phyloP scores from a whole-genome alignment of 1,284 basidiomycete species.

The Ustilago curta region DNA sequence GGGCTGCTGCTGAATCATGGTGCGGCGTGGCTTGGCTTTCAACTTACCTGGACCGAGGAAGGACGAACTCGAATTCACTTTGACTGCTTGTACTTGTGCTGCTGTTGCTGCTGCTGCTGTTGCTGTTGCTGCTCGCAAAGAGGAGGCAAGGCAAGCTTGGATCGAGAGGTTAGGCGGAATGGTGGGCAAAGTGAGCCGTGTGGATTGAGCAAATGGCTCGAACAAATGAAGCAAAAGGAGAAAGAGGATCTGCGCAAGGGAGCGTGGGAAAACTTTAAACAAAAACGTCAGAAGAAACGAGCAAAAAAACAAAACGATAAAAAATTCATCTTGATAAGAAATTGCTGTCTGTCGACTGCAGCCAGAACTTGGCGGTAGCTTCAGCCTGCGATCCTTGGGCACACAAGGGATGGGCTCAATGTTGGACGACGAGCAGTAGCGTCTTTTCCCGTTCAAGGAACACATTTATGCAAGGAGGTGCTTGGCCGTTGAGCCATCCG shows the following conservation, averaged over 20 bases:
- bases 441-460: no score
- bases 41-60: conserved; percentile 34
- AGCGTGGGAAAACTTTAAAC: conserved; percentile 1
- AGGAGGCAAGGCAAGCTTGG: conserved; percentile 32
- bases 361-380: no score
- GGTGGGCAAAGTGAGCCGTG: conserved; percentile 29
- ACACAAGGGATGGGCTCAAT: no score
- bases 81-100: no score
- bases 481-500: no score
- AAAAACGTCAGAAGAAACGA: neutral
- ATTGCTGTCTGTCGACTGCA: no score
- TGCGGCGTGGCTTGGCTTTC: conserved; percentile 6
- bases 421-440: no score
- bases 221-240: neutral
- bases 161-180: conserved; percentile 30
- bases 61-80: conserved; percentile 2
- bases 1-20: conserved; percentile 8
- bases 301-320: neutral
- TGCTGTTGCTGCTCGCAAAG: conserved; percentile 38
- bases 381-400: no score
- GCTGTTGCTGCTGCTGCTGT: conserved; percentile 17
- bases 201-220: neutral
- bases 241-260: neutral
- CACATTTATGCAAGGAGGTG: no score
- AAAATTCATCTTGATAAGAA: conserved; percentile 1